phyloP scores from a whole-genome alignment of 352 stramenopile species.

The Elongisporangium anandrum region DNA sequence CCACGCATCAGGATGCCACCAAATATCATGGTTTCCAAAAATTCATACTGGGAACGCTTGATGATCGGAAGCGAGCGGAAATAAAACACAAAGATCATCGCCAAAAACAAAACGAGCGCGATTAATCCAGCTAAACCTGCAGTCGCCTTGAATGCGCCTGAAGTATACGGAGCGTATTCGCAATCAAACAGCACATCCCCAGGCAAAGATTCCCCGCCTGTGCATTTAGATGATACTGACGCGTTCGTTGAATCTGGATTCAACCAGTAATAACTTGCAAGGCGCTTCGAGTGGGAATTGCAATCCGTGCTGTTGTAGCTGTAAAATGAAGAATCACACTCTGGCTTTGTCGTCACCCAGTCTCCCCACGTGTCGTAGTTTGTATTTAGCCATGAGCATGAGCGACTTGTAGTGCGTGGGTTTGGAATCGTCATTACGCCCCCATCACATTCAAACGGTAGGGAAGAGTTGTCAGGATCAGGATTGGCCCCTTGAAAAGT shows the following conservation, averaged over 20 bases:
- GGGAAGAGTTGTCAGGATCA: slow-evolving; percentile 11
- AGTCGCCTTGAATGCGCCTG: slow-evolving; percentile 4
- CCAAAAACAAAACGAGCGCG: slow-evolving; percentile 1
- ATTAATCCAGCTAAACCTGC: slow-evolving; percentile 4
- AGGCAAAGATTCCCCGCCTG: slow-evolving; percentile 2
- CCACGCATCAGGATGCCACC: slow-evolving; percentile 1
- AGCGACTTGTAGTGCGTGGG: slow-evolving; percentile 15
- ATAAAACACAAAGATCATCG: slow-evolving; percentile 8
- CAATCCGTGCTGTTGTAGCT: slow-evolving; percentile 19
- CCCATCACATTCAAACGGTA: slow-evolving; percentile 24
- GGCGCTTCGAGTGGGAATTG: slow-evolving; percentile 2
- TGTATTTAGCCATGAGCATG: slow-evolving; percentile 19
- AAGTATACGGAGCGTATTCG: slow-evolving; percentile 7
- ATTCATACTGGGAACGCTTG: slow-evolving; percentile 17
- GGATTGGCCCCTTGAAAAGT: slow-evolving; percentile 12
- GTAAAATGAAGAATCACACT: slow-evolving; percentile 23
- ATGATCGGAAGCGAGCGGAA: slow-evolving; percentile 17
- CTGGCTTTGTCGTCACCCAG: slow-evolving; percentile 13
- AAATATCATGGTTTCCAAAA: slow-evolving; percentile 9
- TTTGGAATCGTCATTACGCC: slow-evolving; percentile 12
- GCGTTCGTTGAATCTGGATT: slow-evolving; percentile 7
- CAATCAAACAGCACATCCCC: slow-evolving; percentile 5
- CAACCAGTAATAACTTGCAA: slow-evolving; percentile 11
- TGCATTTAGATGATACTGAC: slow-evolving; percentile 10
- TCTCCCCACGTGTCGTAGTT: slow-evolving; percentile 10